These are phyloP conservation scores for Fraxinus xanthoxyloides DNA, from an alignment of 305 asterid genomes.

Conservation along the genomic window DNA sequence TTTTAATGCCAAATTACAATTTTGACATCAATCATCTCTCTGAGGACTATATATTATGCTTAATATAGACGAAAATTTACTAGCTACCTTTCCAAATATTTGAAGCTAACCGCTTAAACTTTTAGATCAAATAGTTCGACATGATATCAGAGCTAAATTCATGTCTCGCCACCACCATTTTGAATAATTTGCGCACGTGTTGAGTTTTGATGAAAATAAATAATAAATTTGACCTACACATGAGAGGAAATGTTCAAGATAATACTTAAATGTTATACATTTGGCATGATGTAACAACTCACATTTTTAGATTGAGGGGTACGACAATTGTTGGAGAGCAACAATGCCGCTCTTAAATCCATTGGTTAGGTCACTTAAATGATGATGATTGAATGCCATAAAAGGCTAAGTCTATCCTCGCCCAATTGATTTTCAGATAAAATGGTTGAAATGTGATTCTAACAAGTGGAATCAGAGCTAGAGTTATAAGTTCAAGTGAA, in stretches of 20 bases:
- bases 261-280: not conserved
- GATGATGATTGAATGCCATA: not conserved
- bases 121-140: too few species aligned
- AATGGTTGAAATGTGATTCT: too few species aligned
- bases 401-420: not conserved
- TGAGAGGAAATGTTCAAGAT: not conserved
- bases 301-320: not conserved
- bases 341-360: not conserved
- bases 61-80: not conserved
- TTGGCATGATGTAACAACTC: not conserved
- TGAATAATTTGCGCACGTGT: not conserved
- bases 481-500: not conserved
- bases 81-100: not conserved
- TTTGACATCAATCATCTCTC: not conserved
- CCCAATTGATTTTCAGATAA: not conserved
- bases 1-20: not conserved
- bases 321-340: not conserved
- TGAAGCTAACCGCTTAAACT: not conserved
- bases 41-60: not conserved
- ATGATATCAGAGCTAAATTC: not conserved
- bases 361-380: not conserved
- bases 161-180: not conserved
- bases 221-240: too few species aligned
- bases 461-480: not conserved
- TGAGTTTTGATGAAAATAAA: not conserved